Percentiles rank a stretch among this genome's conserved stretches.
These are phyloP conservation scores for Hydnomerulius pinastri DNA, from an alignment of 768 basidiomycete genomes.

Conservation along the genomic window DNA sequence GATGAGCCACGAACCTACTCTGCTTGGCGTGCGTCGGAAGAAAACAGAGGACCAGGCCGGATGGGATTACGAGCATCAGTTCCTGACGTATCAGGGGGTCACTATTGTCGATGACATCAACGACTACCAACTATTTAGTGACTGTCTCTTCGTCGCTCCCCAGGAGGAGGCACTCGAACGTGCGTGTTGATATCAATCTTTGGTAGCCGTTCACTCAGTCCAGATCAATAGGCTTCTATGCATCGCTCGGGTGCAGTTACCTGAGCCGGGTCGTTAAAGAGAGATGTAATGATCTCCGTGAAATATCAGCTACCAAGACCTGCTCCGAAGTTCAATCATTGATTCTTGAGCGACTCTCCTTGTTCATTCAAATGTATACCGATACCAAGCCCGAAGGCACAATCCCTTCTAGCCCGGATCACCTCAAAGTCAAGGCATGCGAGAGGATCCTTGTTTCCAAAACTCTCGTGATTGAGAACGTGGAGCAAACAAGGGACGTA, in stretches of 20 bases:
- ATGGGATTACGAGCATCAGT: slow-evolving; percentile 65
- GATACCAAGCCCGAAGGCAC: slow-evolving; percentile 56
- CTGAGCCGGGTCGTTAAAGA: slow-evolving; percentile 78
- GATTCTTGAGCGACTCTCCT: slow-evolving; percentile 76
- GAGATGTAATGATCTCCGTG: slow-evolving; percentile 57
- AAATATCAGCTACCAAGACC: slow-evolving; percentile 45
- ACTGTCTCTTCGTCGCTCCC: slow-evolving; percentile 68
- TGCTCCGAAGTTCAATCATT: slow-evolving; percentile 54
- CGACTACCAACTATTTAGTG: slow-evolving; percentile 71
- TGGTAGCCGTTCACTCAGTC: background rate
- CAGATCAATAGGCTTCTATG: slow-evolving; percentile 62
- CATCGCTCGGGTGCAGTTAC: slow-evolving; percentile 67
- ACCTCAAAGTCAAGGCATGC: slow-evolving; percentile 67
- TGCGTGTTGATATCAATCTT: slow-evolving; percentile 32
- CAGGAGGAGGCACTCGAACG: slow-evolving; percentile 88
- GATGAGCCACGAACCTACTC: slow-evolving; percentile 67
- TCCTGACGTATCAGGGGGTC: slow-evolving; percentile 63
- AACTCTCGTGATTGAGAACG: slow-evolving; percentile 50
- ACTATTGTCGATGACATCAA: slow-evolving; percentile 83
- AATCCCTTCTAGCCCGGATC: slow-evolving; percentile 50
- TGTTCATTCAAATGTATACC: slow-evolving; percentile 85
- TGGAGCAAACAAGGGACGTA: slow-evolving; percentile 55
- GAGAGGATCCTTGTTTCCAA: slow-evolving; percentile 61
- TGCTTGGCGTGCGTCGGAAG: slow-evolving; percentile 69
- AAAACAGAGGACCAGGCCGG: slow-evolving; percentile 56